Conservation (phyloP, 2,329 filamentous ascomycete genomes). For the Xylaria sp. region DNA sequence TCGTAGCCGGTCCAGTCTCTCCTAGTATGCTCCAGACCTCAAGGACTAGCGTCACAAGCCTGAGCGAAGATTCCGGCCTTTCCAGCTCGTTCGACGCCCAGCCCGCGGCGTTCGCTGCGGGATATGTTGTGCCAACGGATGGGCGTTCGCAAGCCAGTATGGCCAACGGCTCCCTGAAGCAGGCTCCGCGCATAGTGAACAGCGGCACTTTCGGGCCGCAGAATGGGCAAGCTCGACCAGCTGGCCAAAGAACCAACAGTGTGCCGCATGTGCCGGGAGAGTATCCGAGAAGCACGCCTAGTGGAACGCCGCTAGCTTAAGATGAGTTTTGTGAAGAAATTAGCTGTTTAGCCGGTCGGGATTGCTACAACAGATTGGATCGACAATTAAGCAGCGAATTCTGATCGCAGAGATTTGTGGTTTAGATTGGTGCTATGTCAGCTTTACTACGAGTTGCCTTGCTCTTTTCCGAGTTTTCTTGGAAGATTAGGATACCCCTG, state of each 20-base stretch:
- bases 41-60: constrained; percentile 32
- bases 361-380: background rate
- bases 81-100: constrained; percentile 32
- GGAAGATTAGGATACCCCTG: constrained; percentile 5
- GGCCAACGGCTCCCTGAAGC: constrained; percentile 39
- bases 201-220: constrained; percentile 31
- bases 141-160: constrained; percentile 14
- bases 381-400: background rate
- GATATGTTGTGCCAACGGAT: constrained; percentile 2
- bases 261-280: constrained; percentile 47
- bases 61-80: constrained; percentile 40
- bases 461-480: background rate
- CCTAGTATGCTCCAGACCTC: constrained; percentile 33
- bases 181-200: constrained; percentile 23
- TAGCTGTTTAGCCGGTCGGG: background rate
- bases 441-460: background rate
- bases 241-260: constrained; percentile 40
- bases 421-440: background rate
- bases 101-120: background rate
- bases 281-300: constrained; percentile 40
- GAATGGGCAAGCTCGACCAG: constrained; percentile 34
- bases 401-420: background rate
- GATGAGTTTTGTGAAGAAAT: background rate
- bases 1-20: constrained; percentile 37
- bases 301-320: constrained; percentile 24